Conservation (phyloP, 2,329 filamentous ascomycete genomes). For the Trichoderma citrinoviride region DNA sequence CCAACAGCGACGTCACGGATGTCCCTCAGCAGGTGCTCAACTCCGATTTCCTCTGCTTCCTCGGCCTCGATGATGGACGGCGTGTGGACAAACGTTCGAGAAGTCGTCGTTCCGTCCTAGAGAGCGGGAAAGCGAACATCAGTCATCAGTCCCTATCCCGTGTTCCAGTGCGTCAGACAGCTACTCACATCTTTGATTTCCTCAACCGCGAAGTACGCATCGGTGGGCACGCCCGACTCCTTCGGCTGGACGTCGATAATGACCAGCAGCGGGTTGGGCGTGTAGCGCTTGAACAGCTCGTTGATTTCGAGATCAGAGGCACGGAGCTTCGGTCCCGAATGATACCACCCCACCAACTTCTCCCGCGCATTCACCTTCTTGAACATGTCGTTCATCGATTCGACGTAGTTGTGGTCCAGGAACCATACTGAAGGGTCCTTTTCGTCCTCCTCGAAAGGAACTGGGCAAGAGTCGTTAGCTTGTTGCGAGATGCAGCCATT, state of each 20-base stretch:
- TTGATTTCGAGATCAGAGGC: constrained; percentile 98
- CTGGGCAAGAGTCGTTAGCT: constrained; percentile 46
- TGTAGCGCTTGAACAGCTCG: constrained; percentile 99
- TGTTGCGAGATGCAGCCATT: not conserved
- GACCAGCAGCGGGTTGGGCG: constrained; percentile 89
- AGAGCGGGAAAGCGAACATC: constrained; percentile 21
- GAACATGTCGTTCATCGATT: constrained; percentile 99
- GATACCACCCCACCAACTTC: constrained; percentile 99
- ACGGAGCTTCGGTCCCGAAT: constrained; percentile 93
- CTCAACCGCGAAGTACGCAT: constrained; percentile 98
- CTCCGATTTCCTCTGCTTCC: constrained; percentile 97
- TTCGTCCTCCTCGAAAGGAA: constrained; percentile 98
- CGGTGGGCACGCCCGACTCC: constrained; percentile 94
- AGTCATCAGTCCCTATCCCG: not conserved
- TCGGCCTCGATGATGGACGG: constrained; percentile 98
- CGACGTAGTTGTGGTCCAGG: constrained; percentile 98
- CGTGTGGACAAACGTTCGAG: constrained; percentile 97
- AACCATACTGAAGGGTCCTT: constrained; percentile 99
- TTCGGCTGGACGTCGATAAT: constrained; percentile 99
- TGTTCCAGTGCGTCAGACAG: not conserved
- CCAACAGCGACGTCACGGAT: constrained; percentile 97
- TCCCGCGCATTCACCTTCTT: constrained; percentile 99
- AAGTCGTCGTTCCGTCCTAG: constrained; percentile 93
- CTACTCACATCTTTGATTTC: constrained; percentile 90
- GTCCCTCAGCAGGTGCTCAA: constrained; percentile 95